phyloP scores from a whole-genome alignment of 768 basidiomycete species.

The Kwoniella sp. region DNA sequence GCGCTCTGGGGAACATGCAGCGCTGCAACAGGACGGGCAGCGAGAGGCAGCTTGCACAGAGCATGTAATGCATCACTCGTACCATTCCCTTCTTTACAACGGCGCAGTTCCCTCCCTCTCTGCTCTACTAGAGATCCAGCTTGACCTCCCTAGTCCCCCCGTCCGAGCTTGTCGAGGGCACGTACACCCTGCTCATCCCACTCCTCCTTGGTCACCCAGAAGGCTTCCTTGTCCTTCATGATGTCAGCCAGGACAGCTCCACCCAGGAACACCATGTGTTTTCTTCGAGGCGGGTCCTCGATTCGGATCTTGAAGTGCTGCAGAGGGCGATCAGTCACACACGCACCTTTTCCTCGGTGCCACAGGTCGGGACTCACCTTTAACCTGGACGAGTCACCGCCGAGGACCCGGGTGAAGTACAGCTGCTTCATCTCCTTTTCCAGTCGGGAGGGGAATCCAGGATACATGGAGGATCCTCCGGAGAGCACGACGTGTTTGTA shows the following conservation, averaged over 20 bases:
- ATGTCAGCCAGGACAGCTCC: conserved; percentile 98
- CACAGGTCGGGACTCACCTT: conserved; percentile 61
- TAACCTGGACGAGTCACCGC: conserved; percentile 73
- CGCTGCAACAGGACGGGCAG: too few species aligned
- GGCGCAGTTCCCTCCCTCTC: too few species aligned
- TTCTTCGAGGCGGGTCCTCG: conserved; percentile 94
- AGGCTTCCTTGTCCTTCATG: conserved; percentile 90
- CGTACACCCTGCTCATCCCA: conserved; percentile 86
- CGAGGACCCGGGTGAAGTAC: conserved; percentile 85
- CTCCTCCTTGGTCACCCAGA: conserved; percentile 91
- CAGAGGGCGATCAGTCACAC: background rate
- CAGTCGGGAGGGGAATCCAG: conserved; percentile 88
- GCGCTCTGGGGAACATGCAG: too few species aligned
- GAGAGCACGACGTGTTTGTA: conserved; percentile 98
- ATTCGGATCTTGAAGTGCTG: conserved; percentile 99
- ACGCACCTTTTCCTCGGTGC: background rate
- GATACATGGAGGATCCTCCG: conserved; percentile 98
- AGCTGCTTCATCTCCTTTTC: conserved; percentile 99
- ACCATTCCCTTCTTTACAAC: too few species aligned
- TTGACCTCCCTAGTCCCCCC: conserved; percentile 52
- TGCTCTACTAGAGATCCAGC: background rate
- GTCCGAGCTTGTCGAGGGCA: conserved; percentile 78
- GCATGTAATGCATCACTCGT: too few species aligned
- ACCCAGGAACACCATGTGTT: conserved; percentile 99
- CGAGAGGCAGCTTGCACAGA: too few species aligned